Conservation (phyloP, 2,329 filamentous ascomycete species). For the Claviceps citrina region DNA sequence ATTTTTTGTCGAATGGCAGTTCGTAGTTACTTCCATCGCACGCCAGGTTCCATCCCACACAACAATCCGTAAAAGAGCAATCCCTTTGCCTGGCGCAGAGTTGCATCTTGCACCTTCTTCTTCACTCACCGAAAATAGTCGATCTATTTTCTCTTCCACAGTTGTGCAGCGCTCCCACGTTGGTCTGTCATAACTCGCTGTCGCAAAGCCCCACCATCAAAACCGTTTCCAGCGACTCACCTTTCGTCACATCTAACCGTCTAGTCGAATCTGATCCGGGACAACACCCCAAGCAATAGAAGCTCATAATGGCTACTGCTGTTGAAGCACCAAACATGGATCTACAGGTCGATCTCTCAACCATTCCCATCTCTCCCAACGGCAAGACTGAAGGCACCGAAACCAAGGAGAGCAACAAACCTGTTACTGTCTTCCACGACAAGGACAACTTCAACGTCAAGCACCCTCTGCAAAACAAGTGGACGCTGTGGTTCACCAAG, state of each 20-base stretch:
- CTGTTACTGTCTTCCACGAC: constrained; percentile 93
- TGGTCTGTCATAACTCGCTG: not conserved
- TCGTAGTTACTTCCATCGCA: constrained; percentile 10
- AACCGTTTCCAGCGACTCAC: constrained; percentile 7
- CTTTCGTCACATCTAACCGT: constrained; percentile 10
- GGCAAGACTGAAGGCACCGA: constrained; percentile 36
- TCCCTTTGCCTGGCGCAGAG: constrained; percentile 27
- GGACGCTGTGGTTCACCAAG: constrained; percentile 99
- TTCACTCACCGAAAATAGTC: constrained; percentile 14
- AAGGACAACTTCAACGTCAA: constrained; percentile 99
- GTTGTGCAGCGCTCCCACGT: constrained; percentile 7
- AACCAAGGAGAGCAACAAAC: constrained; percentile 39
- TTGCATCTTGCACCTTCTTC: constrained; percentile 10
- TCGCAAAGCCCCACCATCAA: constrained; percentile 4
- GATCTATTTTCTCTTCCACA: constrained; percentile 11
- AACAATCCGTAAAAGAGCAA: constrained; percentile 7
- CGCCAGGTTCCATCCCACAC: constrained; percentile 8
- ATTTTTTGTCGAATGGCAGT: constrained; percentile 2
- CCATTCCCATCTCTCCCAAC: constrained; percentile 50
- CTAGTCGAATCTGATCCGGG: constrained; percentile 3
- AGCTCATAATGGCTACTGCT: constrained; percentile 21
- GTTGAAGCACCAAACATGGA: constrained; percentile 23
- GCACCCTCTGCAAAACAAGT: constrained; percentile 91
- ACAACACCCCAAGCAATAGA: not conserved
- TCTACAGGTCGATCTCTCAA: constrained; percentile 50